phyloP scores from a whole-genome alignment of 2,329 filamentous ascomycete genomes.

The Simplicillium aogashimaense region DNA sequence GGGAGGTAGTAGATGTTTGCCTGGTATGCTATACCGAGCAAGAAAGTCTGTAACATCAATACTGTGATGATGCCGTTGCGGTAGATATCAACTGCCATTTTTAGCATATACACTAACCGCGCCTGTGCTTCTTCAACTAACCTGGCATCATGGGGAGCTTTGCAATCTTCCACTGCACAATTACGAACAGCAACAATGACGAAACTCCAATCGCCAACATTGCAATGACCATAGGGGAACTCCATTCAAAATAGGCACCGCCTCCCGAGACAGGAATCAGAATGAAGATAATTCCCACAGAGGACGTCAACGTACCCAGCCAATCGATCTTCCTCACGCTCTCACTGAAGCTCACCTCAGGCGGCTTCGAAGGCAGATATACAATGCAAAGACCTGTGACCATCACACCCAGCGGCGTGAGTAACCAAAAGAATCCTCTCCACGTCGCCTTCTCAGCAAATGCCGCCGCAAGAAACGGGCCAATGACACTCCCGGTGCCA shows the following conservation, averaged over 20 bases:
- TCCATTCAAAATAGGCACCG: neutral
- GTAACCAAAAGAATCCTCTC: slow-evolving; percentile 31
- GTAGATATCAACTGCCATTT: no score
- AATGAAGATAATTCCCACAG: slow-evolving; percentile 23
- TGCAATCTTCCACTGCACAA: slow-evolving; percentile 1
- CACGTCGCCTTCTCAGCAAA: slow-evolving; percentile 27
- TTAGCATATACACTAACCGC: neutral
- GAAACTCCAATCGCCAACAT: neutral
- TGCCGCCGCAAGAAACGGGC: slow-evolving; percentile 26
- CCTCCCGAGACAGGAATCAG: neutral
- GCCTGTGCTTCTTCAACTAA: neutral
- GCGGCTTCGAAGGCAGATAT: slow-evolving; percentile 41
- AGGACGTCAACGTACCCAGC: slow-evolving; percentile 42
- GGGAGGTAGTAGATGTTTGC: neutral
- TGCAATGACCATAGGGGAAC: slow-evolving; percentile 17
- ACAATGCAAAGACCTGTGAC: slow-evolving; percentile 32
- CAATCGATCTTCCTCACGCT: slow-evolving; percentile 49
- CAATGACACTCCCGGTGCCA: slow-evolving; percentile 25
- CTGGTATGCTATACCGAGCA: neutral
- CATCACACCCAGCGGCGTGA: slow-evolving; percentile 37
- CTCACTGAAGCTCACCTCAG: slow-evolving; percentile 31
- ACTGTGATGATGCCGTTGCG: no score
- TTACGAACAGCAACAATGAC: neutral
- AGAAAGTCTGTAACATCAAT: neutral
- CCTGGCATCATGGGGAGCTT: neutral